Base-by-base conservation (phyloP, 495 filamentous ascomycete genomes). In the Trichoderma gamsii region DNA sequence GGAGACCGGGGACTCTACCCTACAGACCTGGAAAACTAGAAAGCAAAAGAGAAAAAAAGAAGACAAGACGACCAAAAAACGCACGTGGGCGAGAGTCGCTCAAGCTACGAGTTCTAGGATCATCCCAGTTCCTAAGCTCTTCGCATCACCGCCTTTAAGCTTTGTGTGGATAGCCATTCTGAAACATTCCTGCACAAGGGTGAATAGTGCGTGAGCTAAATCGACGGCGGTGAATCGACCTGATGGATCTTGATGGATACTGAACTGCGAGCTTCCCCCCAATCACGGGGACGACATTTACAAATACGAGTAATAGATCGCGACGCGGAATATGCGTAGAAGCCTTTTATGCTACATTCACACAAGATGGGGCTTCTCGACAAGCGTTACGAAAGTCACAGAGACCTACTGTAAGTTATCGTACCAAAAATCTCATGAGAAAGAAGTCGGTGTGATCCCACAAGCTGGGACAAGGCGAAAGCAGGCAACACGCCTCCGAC, bases 231-330 rank as follows among this genome's bases (percentile, higher is more conserved):
- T 61, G 56, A 61, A 61, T 61, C 23, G 25, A 61, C 23, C 2
- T 32, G 56, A 61, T 18, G 56, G 56, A 61, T 61, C 56, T 61
- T 61, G 56, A 61, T 61, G 56, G 56, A 61, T 27, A 13, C 56
- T 29, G 9, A 13, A 61, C 6, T 23, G 16, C 11, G 23, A 61
- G 25, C 27, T 38, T 27, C 52, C 16, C 27, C 27, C 56, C 56
- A 61, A 61, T 61, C 56, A 61, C 27, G 56, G 3, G 16, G 15
- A 15, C 27, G 15, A 25, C 23, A 61, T 29, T 1, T 4, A 29
- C 4, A 29, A 1, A 29, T 29, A 25, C 23, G 13, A 21, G 32
- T 16, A 61, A 12, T 32, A 32, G 27, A 61, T 16, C 56, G 27
- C 27, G 56, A 32, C 56, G 23, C 56, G 56, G 56, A 61, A 61